These are phyloP conservation scores for Psilocybe sp. DNA, from an alignment of 768 basidiomycete genomes.

Conservation along the genomic window DNA sequence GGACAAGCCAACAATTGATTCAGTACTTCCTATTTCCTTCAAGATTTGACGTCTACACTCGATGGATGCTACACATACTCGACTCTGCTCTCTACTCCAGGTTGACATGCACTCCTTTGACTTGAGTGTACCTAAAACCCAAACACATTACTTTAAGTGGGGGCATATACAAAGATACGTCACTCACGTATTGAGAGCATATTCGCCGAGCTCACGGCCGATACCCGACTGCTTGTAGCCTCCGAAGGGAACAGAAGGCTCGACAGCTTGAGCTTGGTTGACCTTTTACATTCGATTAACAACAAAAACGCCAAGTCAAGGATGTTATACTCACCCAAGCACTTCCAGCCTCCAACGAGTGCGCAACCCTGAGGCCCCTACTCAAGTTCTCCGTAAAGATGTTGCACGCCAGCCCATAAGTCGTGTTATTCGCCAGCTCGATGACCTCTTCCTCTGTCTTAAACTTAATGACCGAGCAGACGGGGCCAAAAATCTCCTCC, in stretches of 20 bases:
- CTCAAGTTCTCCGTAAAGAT: slow-evolving; percentile 82
- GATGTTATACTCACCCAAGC: slow-evolving; percentile 48
- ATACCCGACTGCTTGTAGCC: slow-evolving; percentile 85
- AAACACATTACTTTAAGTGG: not conserved
- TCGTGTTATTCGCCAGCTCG: slow-evolving; percentile 77
- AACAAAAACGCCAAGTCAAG: not conserved
- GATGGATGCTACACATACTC: too few species aligned
- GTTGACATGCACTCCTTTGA: slow-evolving; percentile 72
- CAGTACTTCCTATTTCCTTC: too few species aligned
- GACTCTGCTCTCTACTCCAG: slow-evolving; percentile 19
- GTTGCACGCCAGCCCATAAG: slow-evolving; percentile 83
- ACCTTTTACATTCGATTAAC: slow-evolving; percentile 24
- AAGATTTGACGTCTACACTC: too few species aligned
- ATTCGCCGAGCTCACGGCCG: slow-evolving; percentile 80
- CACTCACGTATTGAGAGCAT: slow-evolving; percentile 61
- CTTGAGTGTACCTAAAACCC: slow-evolving; percentile 52
- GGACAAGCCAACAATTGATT: too few species aligned
- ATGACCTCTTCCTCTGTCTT: slow-evolving; percentile 66
- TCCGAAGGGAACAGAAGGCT: slow-evolving; percentile 71
- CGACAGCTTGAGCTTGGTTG: slow-evolving; percentile 47
- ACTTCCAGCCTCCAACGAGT: slow-evolving; percentile 78
- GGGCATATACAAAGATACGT: not conserved
- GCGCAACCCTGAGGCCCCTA: slow-evolving; percentile 69
- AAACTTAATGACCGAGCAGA: slow-evolving; percentile 76
- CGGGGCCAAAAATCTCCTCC: slow-evolving; percentile 82